A percentile compares a stretch with the other conserved stretches of the same genome.
These are phyloP conservation scores for Salix suchowensis DNA, from an alignment of 345 rosid species.

Conservation along the genomic window DNA sequence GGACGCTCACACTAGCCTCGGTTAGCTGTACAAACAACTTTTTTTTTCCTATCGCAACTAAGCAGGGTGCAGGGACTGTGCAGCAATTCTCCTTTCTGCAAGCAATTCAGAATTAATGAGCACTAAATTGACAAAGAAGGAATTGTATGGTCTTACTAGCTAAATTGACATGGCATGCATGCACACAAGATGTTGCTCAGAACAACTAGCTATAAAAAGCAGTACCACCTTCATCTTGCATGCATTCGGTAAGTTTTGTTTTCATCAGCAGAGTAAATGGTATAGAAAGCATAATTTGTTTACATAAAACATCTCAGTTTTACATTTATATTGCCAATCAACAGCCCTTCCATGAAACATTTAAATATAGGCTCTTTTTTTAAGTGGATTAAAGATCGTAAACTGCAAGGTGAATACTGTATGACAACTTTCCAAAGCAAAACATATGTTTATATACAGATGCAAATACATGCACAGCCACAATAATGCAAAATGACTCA, in stretches of 20 bases:
- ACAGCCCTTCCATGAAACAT: background rate
- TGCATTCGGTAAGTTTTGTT: background rate
- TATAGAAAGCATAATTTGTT: background rate
- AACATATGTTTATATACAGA: background rate
- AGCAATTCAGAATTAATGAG: slow-evolving; percentile 1
- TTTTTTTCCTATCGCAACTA: slow-evolving; percentile 23
- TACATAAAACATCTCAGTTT: background rate
- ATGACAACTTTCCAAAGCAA: background rate
- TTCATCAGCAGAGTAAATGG: background rate
- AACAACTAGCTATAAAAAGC: background rate
- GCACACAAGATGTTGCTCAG: background rate
- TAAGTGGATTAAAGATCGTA: background rate
- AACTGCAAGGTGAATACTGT: background rate
- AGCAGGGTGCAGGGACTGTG: slow-evolving; percentile 28
- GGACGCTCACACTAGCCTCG: slow-evolving; percentile 40
- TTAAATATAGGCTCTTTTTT: too few relatives aligned
- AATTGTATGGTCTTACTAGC: background rate
- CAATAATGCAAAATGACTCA: background rate
- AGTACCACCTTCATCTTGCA: background rate
- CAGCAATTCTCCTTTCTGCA: slow-evolving; percentile 56
- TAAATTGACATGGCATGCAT: background rate
- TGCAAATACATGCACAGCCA: background rate
- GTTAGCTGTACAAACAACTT: slow-evolving; percentile 55
- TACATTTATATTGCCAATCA: background rate
- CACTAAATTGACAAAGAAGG: background rate